A percentile compares a stretch with the other conserved stretches of the same genome.
These are phyloP conservation scores for Ceratobasidium sp. DNA, from an alignment of 1,284 basidiomycete genomes.

Conservation along the genomic window DNA sequence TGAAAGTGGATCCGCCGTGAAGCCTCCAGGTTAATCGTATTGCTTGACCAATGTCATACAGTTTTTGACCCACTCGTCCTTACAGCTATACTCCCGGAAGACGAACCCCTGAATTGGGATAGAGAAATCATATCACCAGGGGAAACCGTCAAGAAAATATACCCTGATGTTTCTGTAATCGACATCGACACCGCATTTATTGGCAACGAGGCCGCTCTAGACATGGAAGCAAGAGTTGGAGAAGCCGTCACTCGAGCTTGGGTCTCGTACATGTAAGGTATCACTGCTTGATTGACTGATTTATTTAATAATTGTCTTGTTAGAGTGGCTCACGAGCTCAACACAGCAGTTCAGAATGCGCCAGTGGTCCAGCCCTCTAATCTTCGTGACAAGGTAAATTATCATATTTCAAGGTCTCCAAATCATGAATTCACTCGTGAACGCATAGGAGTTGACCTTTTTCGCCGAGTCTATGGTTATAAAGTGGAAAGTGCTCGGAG, in stretches of 20 bases:
- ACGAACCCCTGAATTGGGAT: conserved; percentile 14
- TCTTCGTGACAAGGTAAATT: conserved; percentile 6
- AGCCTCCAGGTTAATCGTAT: background rate
- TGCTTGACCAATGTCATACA: background rate
- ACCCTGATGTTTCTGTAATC: background rate
- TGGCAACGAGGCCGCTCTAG: background rate
- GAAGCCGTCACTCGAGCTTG: conserved; percentile 27
- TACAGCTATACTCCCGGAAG: conserved; percentile 6
- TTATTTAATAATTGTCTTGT: no score
- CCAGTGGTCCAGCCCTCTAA: conserved; percentile 3
- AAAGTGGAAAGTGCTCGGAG: conserved; percentile 20
- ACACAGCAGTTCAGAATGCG: background rate
- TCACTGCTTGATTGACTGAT: no score
- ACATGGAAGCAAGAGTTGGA: conserved; percentile 1
- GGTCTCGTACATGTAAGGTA: conserved; percentile 14
- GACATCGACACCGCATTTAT: background rate
- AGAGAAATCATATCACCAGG: conserved; percentile 18
- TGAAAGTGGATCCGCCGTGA: background rate
- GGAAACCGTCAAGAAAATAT: conserved; percentile 5
- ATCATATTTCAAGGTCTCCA: background rate
- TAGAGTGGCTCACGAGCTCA: conserved; percentile 23
- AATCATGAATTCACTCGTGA: background rate
- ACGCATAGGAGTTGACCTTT: conserved; percentile 1
- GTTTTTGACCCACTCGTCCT: background rate
- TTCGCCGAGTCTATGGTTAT: conserved; percentile 17